Base-by-base conservation (phyloP, 75 land plant species). In the Picea glauca region DNA sequence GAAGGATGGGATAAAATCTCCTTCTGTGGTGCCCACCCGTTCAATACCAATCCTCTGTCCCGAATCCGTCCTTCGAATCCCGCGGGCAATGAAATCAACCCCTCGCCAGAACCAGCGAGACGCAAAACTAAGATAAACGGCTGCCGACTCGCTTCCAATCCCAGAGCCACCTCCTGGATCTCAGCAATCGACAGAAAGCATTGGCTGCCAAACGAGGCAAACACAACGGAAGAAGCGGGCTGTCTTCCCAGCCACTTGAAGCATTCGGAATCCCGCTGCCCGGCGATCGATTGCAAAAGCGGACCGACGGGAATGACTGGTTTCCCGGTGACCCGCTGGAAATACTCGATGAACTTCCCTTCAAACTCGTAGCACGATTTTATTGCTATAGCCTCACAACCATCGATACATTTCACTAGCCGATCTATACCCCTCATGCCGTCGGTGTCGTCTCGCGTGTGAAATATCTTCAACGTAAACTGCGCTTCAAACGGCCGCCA, bases 131-230 rank as follows among this genome's bases (percentile, higher is more conserved):
- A 78, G 58, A 85, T 35, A 57, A 85, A 82, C 57, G 84, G 81
- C n/a, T 38, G 78, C 1, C 76, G 23, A 59, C 80, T 82, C 12
- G 46, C 58, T 72, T 85, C 81, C 2, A 85, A 57, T 5, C 84
- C 87, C 57, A 43, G 56, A 4, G 70, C 81, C 60, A 85, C 33
- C 40, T 84, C 85, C 9, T 35, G 63, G 30, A 77, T 62, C 58
- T 84, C 81, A 63, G 58, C 50, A 12, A 56, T 26, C 26, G 84
- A 79, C 0, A 77, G 59, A 26, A 32, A 59, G 6, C 70, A 78
- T 12, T 76, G 30, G 76, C 87, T 85, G n/a, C 87, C 87, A 62
- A 85, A 85, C 35, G 87, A 78, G 2, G 75, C 58, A 50, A 65
- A 85, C 5, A 79, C 21, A 4, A 85, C 78, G 2, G 87, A 82